Conservation (phyloP, 1,284 basidiomycete species). For the Stygiomarasmius scandens region DNA sequence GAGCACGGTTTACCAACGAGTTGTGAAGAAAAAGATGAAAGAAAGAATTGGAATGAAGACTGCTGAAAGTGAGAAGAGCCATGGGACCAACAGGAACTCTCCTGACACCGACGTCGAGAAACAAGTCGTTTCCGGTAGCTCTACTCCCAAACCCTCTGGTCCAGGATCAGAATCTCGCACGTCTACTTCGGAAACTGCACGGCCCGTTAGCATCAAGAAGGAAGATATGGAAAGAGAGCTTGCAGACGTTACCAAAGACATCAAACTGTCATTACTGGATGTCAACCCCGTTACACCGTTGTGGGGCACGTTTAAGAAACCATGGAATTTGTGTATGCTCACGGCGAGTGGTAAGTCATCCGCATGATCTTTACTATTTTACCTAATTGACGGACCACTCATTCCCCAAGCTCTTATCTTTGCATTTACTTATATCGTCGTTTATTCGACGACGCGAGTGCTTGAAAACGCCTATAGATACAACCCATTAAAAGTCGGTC, state of each 20-base stretch:
- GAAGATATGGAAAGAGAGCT: slow-evolving; percentile 11
- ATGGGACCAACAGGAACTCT: neutral
- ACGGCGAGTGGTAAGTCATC: slow-evolving; percentile 70
- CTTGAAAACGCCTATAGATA: slow-evolving; percentile 70
- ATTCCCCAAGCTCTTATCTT: slow-evolving; percentile 77
- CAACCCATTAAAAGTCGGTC: slow-evolving; percentile 70
- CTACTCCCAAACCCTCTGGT: slow-evolving; percentile 3
- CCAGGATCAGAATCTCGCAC: neutral
- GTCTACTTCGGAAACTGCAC: neutral
- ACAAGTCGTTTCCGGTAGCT: slow-evolving; percentile 9
- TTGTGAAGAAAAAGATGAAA: slow-evolving; percentile 38
- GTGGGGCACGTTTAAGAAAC: slow-evolving; percentile 54
- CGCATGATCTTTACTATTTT: too few species aligned
- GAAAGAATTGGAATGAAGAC: slow-evolving; percentile 14
- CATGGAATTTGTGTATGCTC: slow-evolving; percentile 71
- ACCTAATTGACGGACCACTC: too few species aligned
- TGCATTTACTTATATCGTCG: slow-evolving; percentile 68
- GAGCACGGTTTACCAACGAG: slow-evolving; percentile 74
- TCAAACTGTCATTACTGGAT: slow-evolving; percentile 67
- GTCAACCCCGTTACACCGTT: slow-evolving; percentile 75
- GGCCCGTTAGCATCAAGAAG: slow-evolving; percentile 9
- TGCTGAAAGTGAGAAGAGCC: neutral
- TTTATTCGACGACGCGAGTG: slow-evolving; percentile 75
- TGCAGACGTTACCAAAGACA: slow-evolving; percentile 25
- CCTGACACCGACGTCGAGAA: slow-evolving; percentile 14